A percentile compares a stretch with the other conserved stretches of the same genome.
Conservation (phyloP, 1,139 yeast species). For the Lizanozyma gosingica region DNA sequence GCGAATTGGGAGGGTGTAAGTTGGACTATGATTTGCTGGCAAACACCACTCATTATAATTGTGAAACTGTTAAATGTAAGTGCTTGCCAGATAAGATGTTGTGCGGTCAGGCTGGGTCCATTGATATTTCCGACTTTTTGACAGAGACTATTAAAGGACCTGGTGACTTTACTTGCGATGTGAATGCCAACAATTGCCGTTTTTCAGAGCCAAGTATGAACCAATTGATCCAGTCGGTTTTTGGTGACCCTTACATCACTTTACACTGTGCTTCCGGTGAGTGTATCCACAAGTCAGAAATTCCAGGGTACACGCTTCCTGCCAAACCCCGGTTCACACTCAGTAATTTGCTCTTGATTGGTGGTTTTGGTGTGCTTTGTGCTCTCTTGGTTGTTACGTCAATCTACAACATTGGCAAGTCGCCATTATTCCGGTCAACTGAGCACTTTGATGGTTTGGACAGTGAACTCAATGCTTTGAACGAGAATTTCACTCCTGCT, state of each 20-base stretch:
- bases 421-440: slow-evolving; percentile 49
- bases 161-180: slow-evolving; percentile 80
- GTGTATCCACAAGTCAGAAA: slow-evolving; percentile 83
- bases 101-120: slow-evolving; percentile 90
- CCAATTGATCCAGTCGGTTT: slow-evolving; percentile 77
- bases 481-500: slow-evolving; percentile 63
- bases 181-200: slow-evolving; percentile 49
- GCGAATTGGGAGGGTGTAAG: slow-evolving; percentile 67
- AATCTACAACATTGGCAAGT: slow-evolving; percentile 45
- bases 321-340: slow-evolving; percentile 42
- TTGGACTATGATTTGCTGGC: slow-evolving; percentile 55
- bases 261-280: slow-evolving; percentile 78
- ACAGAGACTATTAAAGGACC: slow-evolving; percentile 90
- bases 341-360: slow-evolving; percentile 42
- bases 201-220: slow-evolving; percentile 97
- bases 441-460: slow-evolving; percentile 15
- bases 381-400: slow-evolving; percentile 29
- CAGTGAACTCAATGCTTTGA: slow-evolving; percentile 32
- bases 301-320: slow-evolving; percentile 82
- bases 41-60: slow-evolving; percentile 68
- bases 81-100: slow-evolving; percentile 90
- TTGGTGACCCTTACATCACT: slow-evolving; percentile 87
- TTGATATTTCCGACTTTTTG: slow-evolving; percentile 87
- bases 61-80: slow-evolving; percentile 69
- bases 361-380: slow-evolving; percentile 23